A percentile compares a stretch with the other conserved stretches of the same genome.
phyloP scores from a whole-genome alignment of 139 green algal species.

The Spirogloea muscicola region DNA sequence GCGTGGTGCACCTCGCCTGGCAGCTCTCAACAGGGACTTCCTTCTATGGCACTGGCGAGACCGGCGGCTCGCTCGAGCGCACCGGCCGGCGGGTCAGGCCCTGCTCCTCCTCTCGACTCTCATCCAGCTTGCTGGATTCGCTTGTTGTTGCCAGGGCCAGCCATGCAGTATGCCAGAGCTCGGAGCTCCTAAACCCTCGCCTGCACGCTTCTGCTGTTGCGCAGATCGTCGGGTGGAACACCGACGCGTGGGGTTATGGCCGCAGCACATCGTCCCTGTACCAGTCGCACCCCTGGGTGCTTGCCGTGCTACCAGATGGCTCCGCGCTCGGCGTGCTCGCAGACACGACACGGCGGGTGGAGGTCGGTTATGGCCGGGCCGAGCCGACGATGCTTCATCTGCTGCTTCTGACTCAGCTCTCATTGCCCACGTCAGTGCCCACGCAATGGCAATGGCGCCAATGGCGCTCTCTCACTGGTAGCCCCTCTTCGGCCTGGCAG shows the following conservation, averaged over 20 bases:
- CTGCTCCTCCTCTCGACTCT: neutral
- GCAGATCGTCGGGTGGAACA: conserved; percentile 41
- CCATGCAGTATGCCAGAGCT: too few relatives aligned
- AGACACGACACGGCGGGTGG: conserved; percentile 31
- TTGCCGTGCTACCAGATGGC: conserved; percentile 29
- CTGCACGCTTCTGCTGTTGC: neutral
- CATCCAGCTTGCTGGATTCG: neutral
- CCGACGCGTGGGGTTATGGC: conserved; percentile 36
- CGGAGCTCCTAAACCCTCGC: too few relatives aligned
- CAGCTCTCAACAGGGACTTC: conserved; percentile 35
- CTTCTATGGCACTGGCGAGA: conserved; percentile 39
- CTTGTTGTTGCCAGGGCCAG: too few relatives aligned
- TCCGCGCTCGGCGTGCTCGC: conserved; percentile 33
- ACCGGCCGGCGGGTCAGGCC: conserved; percentile 27
- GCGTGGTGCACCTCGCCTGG: neutral
- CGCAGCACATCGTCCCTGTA: conserved; percentile 28
- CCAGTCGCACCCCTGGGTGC: conserved; percentile 46
- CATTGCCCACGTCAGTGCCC: too few relatives aligned
- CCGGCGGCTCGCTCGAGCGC: conserved; percentile 18
- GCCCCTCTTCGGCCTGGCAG: conserved; percentile 8
- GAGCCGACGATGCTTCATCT: too few relatives aligned
- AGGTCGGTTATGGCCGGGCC: too few relatives aligned
- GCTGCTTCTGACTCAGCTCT: too few relatives aligned
- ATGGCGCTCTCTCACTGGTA: too few relatives aligned
- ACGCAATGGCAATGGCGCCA: too few relatives aligned